Conservation (phyloP, 305 asterid genomes). For the Fraxinus ornus region DNA sequence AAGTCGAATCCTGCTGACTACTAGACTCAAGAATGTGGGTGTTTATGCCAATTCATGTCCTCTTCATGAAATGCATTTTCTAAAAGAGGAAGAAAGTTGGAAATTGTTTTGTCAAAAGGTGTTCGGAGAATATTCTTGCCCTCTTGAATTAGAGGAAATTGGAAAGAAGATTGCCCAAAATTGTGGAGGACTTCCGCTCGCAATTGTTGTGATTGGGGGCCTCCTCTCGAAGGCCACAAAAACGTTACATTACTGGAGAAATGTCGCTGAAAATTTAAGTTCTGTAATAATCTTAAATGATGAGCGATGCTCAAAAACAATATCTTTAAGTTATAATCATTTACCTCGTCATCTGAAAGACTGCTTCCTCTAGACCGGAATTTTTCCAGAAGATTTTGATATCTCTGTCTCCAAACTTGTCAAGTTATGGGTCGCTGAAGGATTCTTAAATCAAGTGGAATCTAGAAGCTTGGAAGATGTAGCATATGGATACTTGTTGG, state of each 20-base stretch:
- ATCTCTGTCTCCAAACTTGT: neutral
- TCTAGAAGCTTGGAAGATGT: neutral
- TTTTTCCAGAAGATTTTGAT: neutral
- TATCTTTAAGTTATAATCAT: neutral
- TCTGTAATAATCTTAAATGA: neutral
- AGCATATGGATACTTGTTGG: neutral
- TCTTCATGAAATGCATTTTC: neutral
- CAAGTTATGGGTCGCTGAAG: neutral
- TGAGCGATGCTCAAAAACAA: neutral
- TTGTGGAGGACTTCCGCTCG: neutral
- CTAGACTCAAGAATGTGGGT: neutral
- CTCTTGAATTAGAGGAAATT: neutral
- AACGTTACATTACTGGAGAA: neutral
- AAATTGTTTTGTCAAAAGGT: neutral
- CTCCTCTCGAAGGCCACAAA: neutral
- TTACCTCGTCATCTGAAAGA: neutral
- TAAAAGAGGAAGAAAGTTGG: slow-evolving; percentile 11
- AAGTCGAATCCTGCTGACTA: slow-evolving; percentile 20
- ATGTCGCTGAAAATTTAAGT: neutral
- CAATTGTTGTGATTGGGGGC: neutral
- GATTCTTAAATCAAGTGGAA: neutral
- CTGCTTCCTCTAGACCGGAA: neutral
- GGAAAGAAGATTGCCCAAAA: neutral
- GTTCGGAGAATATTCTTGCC: neutral
- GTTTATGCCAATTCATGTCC: neutral